Conservation (phyloP, 2,329 filamentous ascomycete genomes). For the Chaetomiaceae sp. region DNA sequence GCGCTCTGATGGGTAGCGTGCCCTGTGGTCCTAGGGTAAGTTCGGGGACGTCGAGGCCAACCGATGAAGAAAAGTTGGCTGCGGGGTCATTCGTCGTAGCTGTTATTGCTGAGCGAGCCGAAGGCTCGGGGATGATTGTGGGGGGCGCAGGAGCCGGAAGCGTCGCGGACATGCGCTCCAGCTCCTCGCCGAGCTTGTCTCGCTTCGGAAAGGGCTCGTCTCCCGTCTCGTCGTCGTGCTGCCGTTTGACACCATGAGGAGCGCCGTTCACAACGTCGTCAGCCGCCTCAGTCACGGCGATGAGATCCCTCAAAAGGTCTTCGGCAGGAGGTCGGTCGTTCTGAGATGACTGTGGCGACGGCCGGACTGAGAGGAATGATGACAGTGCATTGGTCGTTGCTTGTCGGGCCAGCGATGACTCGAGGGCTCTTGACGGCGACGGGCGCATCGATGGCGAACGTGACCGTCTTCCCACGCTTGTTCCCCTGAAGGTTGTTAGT, state of each 20-base stretch:
- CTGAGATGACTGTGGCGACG: slow-evolving; percentile 4
- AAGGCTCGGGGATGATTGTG: not conserved
- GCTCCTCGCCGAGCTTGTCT: slow-evolving; percentile 27
- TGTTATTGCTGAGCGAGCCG: not conserved
- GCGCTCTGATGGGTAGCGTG: slow-evolving; percentile 4
- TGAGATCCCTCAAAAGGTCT: slow-evolving; percentile 21
- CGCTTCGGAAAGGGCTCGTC: slow-evolving; percentile 25
- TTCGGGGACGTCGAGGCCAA: no score
- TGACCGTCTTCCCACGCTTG: slow-evolving; percentile 4
- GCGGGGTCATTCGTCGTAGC: not conserved
- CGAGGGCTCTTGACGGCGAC: slow-evolving; percentile 13
- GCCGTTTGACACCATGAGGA: slow-evolving; percentile 21
- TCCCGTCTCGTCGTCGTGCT: slow-evolving; percentile 20
- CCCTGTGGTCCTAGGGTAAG: not conserved
- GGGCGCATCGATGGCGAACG: slow-evolving; percentile 10
- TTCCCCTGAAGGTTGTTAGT: slow-evolving; percentile 6
- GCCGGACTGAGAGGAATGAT: slow-evolving; percentile 10
- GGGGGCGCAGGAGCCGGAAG: not conserved
- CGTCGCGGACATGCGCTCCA: slow-evolving; percentile 23
- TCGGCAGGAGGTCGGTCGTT: slow-evolving; percentile 12
- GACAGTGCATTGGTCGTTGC: slow-evolving; percentile 16
- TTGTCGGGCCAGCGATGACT: slow-evolving; percentile 10
- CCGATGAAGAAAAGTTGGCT: not conserved
- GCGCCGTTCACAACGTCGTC: slow-evolving; percentile 11
- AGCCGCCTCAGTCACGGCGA: slow-evolving; percentile 7